Base-by-base conservation (phyloP, 352 stramenopile species). In the Globisporangium cylindrosporum region DNA sequence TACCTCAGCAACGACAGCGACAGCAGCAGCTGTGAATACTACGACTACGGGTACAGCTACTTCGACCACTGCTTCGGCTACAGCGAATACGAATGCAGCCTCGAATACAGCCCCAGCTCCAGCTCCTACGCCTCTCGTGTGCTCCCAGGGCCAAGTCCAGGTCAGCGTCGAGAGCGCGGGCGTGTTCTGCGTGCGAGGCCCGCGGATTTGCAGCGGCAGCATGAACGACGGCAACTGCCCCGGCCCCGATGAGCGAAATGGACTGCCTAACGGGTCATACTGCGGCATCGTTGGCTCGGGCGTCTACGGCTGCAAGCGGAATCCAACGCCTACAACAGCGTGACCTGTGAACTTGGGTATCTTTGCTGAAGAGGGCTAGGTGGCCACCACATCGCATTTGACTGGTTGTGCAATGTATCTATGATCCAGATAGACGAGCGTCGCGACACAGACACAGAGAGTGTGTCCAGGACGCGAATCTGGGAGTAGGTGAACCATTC, bases 101-200 rank as follows among this genome's bases (percentile, higher is more conserved):
- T 8, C 25, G 5, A 49, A 12, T 4, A 3, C 38, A 20, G 10
- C 1, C 15, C 4, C 53, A 55, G 20, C n/a, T 1, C 18, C n/a
- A 48, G 3, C 15, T 9, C 25, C 64, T n/a, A 34, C 64, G 18
- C n/a, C 56, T 15, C 38, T 27, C 10, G 18, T 43, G 10, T 32
- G 24, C 32, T 15, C n/a, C 22, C 51, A n/a, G 8, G 59, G 62
- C 15, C 15, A 22, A 8, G 53, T 38, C 22, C 18, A 46, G 27
- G 43, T 69, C 18, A 69, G 64, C 64, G 41, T 69, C 43, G 64
- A 69, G 57, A 59, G 58, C n/a, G 64, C 55, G 1, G 64, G 64
- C 20, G 38, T 69, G 6, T 69, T 69, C 56, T 69, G 64, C 9
- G 64, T 64, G 25, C 36, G 24, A 12, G 64, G 64, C 1, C 22